Evolutionary conservation across 2,329 filamentous ascomycete species (phyloP).

Genomic region (Ophiocordyceps camponoti-rufipedis): DNA sequence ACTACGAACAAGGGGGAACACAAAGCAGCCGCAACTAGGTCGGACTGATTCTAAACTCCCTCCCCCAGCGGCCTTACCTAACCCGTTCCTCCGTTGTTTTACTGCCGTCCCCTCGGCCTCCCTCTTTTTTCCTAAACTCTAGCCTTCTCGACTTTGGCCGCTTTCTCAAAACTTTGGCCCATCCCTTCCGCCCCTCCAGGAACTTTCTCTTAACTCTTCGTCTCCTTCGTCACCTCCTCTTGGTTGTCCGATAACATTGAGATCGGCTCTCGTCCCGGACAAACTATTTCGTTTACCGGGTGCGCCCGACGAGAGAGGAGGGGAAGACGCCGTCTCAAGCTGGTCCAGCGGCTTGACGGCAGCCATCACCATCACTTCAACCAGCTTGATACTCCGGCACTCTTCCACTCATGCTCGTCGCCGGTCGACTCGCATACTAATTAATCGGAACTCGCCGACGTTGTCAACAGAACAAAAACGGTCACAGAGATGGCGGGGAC

Average conservation of each 20-base stretch:
- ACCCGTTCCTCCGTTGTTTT: background rate
- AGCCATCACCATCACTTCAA: background rate
- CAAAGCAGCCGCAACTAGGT: background rate
- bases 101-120: background rate
- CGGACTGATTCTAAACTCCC: conserved; percentile 1
- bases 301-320: background rate
- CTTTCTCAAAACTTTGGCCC: background rate
- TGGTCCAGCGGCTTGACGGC: background rate
- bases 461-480: conserved; percentile 4
- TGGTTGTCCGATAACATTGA: background rate
- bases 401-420: conserved; percentile 17
- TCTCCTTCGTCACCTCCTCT: background rate
- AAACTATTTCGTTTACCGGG: background rate
- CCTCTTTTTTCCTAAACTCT: background rate
- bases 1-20: background rate
- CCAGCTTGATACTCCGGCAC: background rate
- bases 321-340: background rate
- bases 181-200: background rate
- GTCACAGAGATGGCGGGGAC: background rate
- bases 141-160: background rate
- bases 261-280: background rate
- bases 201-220: background rate
- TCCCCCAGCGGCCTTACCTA: background rate
- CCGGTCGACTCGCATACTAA: conserved; percentile 27
- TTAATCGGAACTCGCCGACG: background rate